A percentile compares a stretch with the other conserved stretches of the same genome.
phyloP scores from a whole-genome alignment of 2,329 filamentous ascomycete genomes.

The Aspergillus sp. region DNA sequence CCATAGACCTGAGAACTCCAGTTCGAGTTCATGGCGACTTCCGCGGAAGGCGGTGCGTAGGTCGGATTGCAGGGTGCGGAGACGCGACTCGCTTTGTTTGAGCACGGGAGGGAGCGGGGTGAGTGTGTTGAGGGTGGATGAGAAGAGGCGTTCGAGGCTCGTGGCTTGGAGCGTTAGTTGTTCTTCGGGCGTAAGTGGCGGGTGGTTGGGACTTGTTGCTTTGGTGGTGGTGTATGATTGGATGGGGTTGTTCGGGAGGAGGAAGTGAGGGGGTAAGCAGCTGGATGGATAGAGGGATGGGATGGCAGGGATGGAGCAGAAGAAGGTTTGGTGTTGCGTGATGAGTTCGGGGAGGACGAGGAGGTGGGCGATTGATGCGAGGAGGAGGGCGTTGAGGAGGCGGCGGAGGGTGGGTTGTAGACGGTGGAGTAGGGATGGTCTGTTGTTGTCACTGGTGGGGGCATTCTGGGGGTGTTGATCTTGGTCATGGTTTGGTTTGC shows the following conservation, averaged over 20 bases:
- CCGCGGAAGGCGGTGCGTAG: constrained; percentile 30
- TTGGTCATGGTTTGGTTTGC: background rate
- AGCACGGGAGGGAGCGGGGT: constrained; percentile 12
- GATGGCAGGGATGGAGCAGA: constrained; percentile 26
- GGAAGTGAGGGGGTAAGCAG: constrained; percentile 21
- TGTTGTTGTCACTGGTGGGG: background rate
- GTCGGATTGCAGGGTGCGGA: constrained; percentile 27
- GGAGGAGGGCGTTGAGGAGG: constrained; percentile 26
- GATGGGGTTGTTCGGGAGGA: background rate
- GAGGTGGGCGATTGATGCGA: constrained; percentile 32
- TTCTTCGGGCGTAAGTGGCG: background rate
- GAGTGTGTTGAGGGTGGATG: constrained; percentile 7
- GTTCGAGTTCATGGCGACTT: constrained; percentile 34
- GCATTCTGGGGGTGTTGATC: background rate
- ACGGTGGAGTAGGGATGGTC: background rate
- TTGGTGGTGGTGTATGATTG: background rate
- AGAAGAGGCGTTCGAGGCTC: constrained; percentile 7
- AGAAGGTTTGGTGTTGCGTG: constrained; percentile 32
- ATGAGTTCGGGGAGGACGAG: constrained; percentile 37
- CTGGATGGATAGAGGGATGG: constrained; percentile 30
- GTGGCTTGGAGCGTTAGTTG: background rate
- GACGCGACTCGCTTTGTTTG: constrained; percentile 31
- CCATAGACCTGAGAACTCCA: constrained; percentile 38
- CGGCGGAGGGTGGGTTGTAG: constrained; percentile 15
- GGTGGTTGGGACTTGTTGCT: background rate